Evolutionary conservation across 768 basidiomycete species (phyloP).

Genomic region (Amanita pseudoporphyria): DNA sequence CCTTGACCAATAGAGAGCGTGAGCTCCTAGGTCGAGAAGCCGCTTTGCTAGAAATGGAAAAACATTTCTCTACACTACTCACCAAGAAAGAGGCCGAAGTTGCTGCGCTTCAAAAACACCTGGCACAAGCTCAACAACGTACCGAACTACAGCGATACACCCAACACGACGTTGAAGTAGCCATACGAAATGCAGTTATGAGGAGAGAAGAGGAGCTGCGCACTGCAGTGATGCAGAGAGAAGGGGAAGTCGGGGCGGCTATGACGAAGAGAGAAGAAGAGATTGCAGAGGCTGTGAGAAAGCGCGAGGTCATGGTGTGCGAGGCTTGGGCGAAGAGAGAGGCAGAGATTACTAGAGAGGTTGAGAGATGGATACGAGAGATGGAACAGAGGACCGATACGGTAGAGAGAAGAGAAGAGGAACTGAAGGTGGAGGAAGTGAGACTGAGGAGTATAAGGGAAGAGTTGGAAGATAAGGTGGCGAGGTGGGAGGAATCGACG

Average conservation of each 20-base stretch:
- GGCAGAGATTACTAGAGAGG: conserved; percentile 39
- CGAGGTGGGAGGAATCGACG: conserved; percentile 27
- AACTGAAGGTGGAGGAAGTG: conserved; percentile 41
- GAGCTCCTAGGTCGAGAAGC: conserved; percentile 53
- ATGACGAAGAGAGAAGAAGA: conserved; percentile 63
- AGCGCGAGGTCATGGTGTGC: conserved; percentile 52
- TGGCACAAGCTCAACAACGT: conserved; percentile 30
- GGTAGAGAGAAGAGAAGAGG: conserved; percentile 41
- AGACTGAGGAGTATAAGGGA: conserved; percentile 34
- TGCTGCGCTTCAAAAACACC: conserved; percentile 32
- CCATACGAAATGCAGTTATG: conserved; percentile 47
- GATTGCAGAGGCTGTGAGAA: conserved; percentile 57
- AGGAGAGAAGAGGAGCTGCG: conserved; percentile 64
- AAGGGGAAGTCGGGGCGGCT: conserved; percentile 58
- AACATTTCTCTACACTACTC: conserved; percentile 34
- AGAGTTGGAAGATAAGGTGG: conserved; percentile 43
- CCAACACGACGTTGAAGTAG: conserved; percentile 31
- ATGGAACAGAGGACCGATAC: conserved; percentile 42
- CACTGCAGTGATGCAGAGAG: conserved; percentile 51
- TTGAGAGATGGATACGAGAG: conserved; percentile 34
- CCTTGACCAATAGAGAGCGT: conserved; percentile 49
- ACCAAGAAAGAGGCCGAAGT: conserved; percentile 56
- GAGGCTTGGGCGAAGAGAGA: conserved; percentile 50
- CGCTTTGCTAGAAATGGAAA: conserved; percentile 45
- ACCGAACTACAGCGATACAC: conserved; percentile 16